These are phyloP conservation scores for Trichosporon asahii DNA, from an alignment of 1,284 basidiomycete genomes.

Conservation along the genomic window DNA sequence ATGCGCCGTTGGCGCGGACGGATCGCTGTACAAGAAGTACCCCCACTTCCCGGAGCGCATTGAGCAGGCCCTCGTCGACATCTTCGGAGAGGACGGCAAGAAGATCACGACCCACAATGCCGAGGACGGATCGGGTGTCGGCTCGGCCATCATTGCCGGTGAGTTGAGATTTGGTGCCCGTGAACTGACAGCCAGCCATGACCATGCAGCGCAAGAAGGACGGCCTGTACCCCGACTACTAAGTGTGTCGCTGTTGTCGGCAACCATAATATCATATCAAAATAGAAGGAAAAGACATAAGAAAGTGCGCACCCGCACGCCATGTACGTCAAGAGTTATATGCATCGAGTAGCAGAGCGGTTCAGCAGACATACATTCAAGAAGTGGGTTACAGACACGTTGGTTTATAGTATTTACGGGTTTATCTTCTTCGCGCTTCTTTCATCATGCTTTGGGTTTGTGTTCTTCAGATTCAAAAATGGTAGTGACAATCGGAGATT, in stretches of 20 bases:
- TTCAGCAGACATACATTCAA: conserved; percentile 9
- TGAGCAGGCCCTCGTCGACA: conserved; percentile 81
- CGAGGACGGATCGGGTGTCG: conserved; percentile 91
- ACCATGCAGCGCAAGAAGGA: conserved; percentile 60
- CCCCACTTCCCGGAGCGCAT: conserved; percentile 85
- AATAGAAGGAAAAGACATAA: not conserved
- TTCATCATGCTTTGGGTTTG: not conserved
- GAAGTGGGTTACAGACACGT: conserved; percentile 5
- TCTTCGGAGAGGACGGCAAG: conserved; percentile 88
- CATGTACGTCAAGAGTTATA: not conserved
- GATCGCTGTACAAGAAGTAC: conserved; percentile 95
- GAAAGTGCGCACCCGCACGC: not conserved
- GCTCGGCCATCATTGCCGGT: conserved; percentile 94
- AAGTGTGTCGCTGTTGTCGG: conserved; percentile 6
- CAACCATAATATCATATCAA: not conserved
- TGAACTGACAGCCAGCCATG: conserved; percentile 55
- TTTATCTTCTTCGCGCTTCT: not conserved
- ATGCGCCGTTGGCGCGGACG: conserved; percentile 85
- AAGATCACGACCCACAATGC: conserved; percentile 86
- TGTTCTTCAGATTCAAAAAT: not conserved
- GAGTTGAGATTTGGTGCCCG: conserved; percentile 35
- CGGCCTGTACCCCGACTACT: conserved; percentile 41
- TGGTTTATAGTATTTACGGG: not conserved
- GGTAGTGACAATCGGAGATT: not conserved
- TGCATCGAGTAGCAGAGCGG: not conserved